Evolutionary conservation across 371 early-diverging fungal genomes (phyloP).

Genomic region (Apophysomyces elegans): DNA sequence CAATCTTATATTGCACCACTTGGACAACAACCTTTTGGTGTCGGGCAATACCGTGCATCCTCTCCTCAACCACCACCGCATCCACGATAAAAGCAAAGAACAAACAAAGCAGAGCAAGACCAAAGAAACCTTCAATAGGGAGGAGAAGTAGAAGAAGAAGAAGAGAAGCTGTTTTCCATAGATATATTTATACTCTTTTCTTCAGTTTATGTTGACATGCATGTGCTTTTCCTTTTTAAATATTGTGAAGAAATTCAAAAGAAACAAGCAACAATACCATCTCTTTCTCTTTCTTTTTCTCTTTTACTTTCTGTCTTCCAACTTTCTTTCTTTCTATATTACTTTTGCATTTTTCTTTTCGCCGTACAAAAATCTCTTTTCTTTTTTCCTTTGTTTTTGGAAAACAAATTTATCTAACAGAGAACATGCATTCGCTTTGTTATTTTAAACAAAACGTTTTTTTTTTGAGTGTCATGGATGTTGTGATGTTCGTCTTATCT

Average conservation of each 20-base stretch:
- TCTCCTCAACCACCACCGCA: conserved; percentile 10
- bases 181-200: background rate
- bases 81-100: background rate
- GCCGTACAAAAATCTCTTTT: too few species aligned
- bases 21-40: conserved; percentile 14
- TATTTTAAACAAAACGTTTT: too few species aligned
- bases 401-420: too few species aligned
- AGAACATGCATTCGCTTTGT: too few species aligned
- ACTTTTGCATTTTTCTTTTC: too few species aligned
- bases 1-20: conserved; percentile 11
- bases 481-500: too few species aligned
- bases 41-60: conserved; percentile 5
- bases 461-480: too few species aligned
- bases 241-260: background rate
- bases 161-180: background rate
- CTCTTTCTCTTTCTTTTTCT: conserved; percentile 10
- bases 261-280: background rate
- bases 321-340: too few species aligned
- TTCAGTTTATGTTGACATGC: background rate
- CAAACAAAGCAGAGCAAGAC: too few species aligned
- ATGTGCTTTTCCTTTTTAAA: background rate
- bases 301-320: too few species aligned
- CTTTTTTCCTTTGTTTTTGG: too few species aligned
- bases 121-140: too few species aligned
- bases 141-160: background rate